A percentile compares a stretch with the other conserved stretches of the same genome.
These are phyloP conservation scores for Brassica rapa DNA, from an alignment of 345 rosid genomes.

Conservation along the genomic window DNA sequence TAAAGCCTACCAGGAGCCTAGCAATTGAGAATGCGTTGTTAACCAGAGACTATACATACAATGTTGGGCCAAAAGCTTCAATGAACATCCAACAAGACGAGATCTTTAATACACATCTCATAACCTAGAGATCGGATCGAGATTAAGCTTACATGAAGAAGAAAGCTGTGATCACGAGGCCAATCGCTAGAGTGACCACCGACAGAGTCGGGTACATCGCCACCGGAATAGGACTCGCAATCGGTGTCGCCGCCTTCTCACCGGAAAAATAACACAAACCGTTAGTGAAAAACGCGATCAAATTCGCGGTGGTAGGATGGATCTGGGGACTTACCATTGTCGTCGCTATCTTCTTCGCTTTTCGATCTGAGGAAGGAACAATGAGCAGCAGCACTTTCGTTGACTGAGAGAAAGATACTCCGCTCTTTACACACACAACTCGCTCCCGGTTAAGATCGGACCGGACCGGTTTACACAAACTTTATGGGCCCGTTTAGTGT, in stretches of 20 bases:
- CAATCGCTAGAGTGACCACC: conserved; percentile 60
- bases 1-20: background rate
- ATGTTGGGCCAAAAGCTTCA: conserved; percentile 13
- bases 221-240: conserved; percentile 75
- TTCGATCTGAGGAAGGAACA: conserved; percentile 28
- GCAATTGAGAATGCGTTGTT: background rate
- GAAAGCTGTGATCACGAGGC: conserved; percentile 72
- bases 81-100: background rate
- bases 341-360: conserved; percentile 21
- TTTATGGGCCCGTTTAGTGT: conserved; percentile 13
- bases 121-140: conserved; percentile 32
- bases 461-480: background rate
- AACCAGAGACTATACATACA: conserved; percentile 17
- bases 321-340: conserved; percentile 32
- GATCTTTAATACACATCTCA: background rate
- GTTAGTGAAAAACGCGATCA: background rate
- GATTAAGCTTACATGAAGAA: conserved; percentile 68
- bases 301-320: background rate
- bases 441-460: conserved; percentile 9
- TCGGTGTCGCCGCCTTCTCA: conserved; percentile 64
- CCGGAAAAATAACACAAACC: background rate
- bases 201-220: conserved; percentile 69
- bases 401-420: conserved; percentile 8
- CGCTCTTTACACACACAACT: background rate
- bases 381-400: background rate